These are phyloP conservation scores for Yamadazyma insecticola DNA, from an alignment of 805 yeast genomes.

Conservation along the genomic window DNA sequence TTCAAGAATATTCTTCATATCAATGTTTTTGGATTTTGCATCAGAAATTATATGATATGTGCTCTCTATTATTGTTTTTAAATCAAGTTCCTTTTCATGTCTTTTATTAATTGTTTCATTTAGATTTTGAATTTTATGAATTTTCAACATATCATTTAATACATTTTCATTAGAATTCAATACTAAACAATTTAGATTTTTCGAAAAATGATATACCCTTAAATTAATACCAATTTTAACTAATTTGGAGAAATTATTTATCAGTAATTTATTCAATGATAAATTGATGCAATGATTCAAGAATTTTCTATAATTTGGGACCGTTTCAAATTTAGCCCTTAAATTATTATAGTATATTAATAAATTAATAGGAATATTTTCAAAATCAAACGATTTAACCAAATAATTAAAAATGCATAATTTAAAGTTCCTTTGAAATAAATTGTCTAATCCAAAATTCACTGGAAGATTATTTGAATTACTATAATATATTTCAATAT, in stretches of 20 bases:
- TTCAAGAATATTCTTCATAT: too few species aligned
- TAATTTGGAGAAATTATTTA: constrained; percentile 3
- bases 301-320: constrained; percentile 2
- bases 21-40: too few species aligned
- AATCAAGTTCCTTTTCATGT: too few species aligned
- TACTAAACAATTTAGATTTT: too few species aligned
- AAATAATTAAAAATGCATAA: constrained; percentile 1
- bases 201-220: too few species aligned
- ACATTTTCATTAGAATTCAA: too few species aligned
- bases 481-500: constrained; percentile 5
- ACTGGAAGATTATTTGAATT: constrained; percentile 6
- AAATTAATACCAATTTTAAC: too few species aligned
- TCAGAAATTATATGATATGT: too few species aligned
- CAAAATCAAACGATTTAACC: constrained; percentile 1
- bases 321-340: constrained; percentile 2
- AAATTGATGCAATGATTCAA: constrained; percentile 4
- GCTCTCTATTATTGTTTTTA: too few species aligned
- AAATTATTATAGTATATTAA: constrained; percentile 1
- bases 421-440: constrained; percentile 2
- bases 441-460: constrained; percentile 5
- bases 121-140: too few species aligned
- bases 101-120: too few species aligned
- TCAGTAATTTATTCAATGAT: constrained; percentile 3
- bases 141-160: too few species aligned
- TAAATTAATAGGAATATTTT: constrained; percentile 3